A percentile compares a stretch with the other conserved stretches of the same genome.
Evolutionary conservation across 1,284 basidiomycete genomes (phyloP).

Genomic region (Trametes sp.): DNA sequence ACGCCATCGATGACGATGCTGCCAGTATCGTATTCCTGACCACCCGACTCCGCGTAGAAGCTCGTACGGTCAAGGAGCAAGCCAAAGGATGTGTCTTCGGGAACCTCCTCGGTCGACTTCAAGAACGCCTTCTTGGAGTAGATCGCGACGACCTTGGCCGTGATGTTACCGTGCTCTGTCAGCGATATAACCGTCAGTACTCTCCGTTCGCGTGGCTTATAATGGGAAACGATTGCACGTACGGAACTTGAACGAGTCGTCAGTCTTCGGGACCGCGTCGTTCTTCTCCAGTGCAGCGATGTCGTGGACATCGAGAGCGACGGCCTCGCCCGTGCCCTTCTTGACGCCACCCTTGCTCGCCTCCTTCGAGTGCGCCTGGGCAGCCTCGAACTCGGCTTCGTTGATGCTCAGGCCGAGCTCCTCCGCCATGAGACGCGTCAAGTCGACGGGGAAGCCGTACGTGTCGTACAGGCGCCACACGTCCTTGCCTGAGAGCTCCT

Average conservation of each 20-base stretch:
- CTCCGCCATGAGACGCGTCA: conserved; percentile 98
- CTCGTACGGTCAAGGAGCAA: conserved; percentile 93
- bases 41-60: conserved; percentile 98
- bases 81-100: conserved; percentile 77
- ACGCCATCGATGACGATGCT: conserved; percentile 92
- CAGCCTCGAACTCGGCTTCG: conserved; percentile 89
- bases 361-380: conserved; percentile 89
- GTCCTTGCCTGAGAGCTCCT: conserved; percentile 87
- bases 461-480: conserved; percentile 99
- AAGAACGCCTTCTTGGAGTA: conserved; percentile 87
- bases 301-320: conserved; percentile 97
- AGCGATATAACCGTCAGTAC: neutral
- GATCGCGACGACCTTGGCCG: conserved; percentile 84
- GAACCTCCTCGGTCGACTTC: conserved; percentile 70
- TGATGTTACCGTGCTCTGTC: conserved; percentile 78
- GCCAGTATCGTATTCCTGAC: conserved; percentile 97
- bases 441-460: conserved; percentile 97
- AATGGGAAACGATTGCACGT: conserved; percentile 36
- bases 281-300: conserved; percentile 89
- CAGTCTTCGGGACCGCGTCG: conserved; percentile 86
- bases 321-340: conserved; percentile 70
- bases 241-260: conserved; percentile 94
- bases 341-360: conserved; percentile 86
- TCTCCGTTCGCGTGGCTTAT: neutral
- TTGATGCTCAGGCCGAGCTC: conserved; percentile 90